Base-by-base conservation (phyloP, 345 rosid species). In the Eucalyptus tenuipes region DNA sequence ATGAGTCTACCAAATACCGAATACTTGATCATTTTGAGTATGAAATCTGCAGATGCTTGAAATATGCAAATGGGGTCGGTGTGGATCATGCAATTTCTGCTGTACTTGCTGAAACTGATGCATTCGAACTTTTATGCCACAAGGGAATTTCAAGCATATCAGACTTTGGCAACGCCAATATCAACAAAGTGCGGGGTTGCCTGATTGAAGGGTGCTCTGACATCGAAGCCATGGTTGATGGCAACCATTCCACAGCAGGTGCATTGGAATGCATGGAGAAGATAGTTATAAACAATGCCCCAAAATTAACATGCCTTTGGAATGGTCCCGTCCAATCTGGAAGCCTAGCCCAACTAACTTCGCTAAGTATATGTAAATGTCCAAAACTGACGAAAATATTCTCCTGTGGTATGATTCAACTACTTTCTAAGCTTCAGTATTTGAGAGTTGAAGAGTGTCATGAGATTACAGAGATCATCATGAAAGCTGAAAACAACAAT, bases 31-130 rank as follows among this genome's bases (percentile, higher is more conserved):
- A 81, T 64, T 80, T 89, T 80, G 89, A 88, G 44, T 87, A 90
- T 49, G 82, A 90, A 81, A 88, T 86, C 47, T 85, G 40, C 79
- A 85, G 87, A 79, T 90, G 91, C 84, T 87, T 92, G 88, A 89
- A 89, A 87, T 90, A 89, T 75, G 85, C 49, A 52, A 75, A 87
- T 81, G 88, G 88, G 33, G 87, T 85, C 3, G 75, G 86, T 17
- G 53, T 86, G 24, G 88, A 50, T 71, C 20, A 20, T 42, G 79
- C 81, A 16, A 80, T 89, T 49, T 55, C 25, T 5, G 87, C 57
- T 49, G 89, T 92, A 52, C 92, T 92, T 53, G 86, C 89, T 27
- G 88, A 89, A 88, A 89, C 92, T 20, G 90, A 92, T 85, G 89
- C 86, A 66, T 88, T 92, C 13, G 93, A 92, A 82, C 86, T 92